These are phyloP conservation scores for Plasmodium berghei DNA, from an alignment of 169 alveolate genomes.

Conservation along the genomic window DNA sequence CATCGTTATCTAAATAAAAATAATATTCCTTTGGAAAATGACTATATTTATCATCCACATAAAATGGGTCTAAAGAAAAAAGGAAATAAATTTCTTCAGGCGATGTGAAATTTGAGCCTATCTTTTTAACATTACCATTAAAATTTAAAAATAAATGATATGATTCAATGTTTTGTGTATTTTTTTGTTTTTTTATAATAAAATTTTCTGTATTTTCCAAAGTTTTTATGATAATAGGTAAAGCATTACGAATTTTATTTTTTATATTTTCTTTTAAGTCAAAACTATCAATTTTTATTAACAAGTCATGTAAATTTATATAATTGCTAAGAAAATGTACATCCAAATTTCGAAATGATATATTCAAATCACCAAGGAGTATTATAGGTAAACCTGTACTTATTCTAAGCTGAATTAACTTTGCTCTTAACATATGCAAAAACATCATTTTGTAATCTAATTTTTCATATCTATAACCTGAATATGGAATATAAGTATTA, in stretches of 20 bases:
- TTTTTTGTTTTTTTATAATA: constrained; percentile 33
- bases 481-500: constrained; percentile 77
- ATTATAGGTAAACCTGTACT: constrained; percentile 77
- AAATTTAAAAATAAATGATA: constrained; percentile 26
- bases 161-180: constrained; percentile 25
- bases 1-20: constrained; percentile 7
- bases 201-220: constrained; percentile 26
- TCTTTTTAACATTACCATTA: constrained; percentile 20
- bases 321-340: constrained; percentile 44
- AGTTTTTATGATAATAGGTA: constrained; percentile 44
- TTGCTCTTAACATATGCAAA: constrained; percentile 74
- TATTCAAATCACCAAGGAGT: constrained; percentile 76
- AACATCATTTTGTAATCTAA: constrained; percentile 70
- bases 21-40: constrained; percentile 41
- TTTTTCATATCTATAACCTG: constrained; percentile 71
- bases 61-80: constrained; percentile 59
- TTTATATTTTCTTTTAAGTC: constrained; percentile 32
- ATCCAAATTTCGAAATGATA: constrained; percentile 59
- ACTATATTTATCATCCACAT: constrained; percentile 40
- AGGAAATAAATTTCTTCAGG: constrained; percentile 52
- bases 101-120: constrained; percentile 31
- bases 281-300: constrained; percentile 11
- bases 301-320: constrained; percentile 25
- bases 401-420: constrained; percentile 38
- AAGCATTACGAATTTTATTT: constrained; percentile 1